Evolutionary conservation across 169 alveolate species (phyloP), one percentile per base, ranked within the genome.

Genomic region (Plasmodium chabaudi): DNA sequence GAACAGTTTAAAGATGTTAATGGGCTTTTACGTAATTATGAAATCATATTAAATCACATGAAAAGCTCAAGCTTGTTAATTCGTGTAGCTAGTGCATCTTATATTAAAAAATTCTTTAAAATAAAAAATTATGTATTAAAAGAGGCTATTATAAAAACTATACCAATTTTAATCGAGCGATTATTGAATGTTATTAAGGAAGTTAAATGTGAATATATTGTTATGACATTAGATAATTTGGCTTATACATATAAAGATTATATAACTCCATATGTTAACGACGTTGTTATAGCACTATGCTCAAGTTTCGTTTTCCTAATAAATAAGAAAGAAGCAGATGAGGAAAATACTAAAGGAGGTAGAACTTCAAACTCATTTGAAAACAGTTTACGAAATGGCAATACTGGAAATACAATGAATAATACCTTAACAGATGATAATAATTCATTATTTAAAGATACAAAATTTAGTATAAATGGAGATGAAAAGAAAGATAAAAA

Each of bases 41-140:
- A 79, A 69, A 46, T 65, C 13, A 42, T 79, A 17, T 44, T 79
- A 23, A 79, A 79, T 65, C 89, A 79, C 55, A 79, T 79, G 77
- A 57, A 72, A 12, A 79, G 74, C 25, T 23, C 77, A 1, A 79
- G 74, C 47, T 69, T 79, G 17, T 47, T 79, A 10, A 53, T 79
- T 19, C 44, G 89, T 15, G 89, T 79, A 27, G 82, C 89, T 46
- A 79, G 89, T 79, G 89, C 89, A 25, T 79, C 89, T 10, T 65
- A 79, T 57, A 65, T 79, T 39, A 79, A 79, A 56, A 79, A 79
- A 53, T 79, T 79, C 55, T 79, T 79, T 25, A 79, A 79, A 15
- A 79, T 79, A 9, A 64, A 79, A 67, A 79, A 79, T 79, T 77
- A 79, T 0, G 65, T 25, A 42, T 70, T 79, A 25, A 64, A 79